Base-by-base conservation (phyloP, 2,329 filamentous ascomycete genomes). In the Claviceps cyperi region DNA sequence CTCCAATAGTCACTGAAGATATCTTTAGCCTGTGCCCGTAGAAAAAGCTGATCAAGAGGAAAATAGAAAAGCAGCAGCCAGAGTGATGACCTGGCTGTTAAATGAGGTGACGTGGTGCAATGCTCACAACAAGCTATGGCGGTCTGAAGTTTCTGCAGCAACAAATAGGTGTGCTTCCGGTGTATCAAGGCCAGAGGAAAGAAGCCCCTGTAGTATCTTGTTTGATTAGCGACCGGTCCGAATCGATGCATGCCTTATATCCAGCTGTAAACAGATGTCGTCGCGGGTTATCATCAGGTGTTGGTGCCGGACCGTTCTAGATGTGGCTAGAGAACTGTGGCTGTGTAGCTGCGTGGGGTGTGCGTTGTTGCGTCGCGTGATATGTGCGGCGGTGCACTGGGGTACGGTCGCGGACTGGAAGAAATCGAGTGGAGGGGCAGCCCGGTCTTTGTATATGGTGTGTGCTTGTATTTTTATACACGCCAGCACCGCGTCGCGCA, bases 391-490 rank as follows among this genome's bases (percentile, higher is more conserved):
- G 50, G 47, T 45, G 47, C 37, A 36, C 28, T 32, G 15, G n/a
- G 47, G 24, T 51, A 58, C 56, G 56, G 56, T 32, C 28, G 58
- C 56, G 40, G 19, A 43, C 40, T 53, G 60, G 63, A 62, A 58
- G 62, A 63, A 67, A 66, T 62, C 61, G 63, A 63, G 65, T 66
- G 67, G 67, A 68, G 66, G 66, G 67, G 66, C 67, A 63, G 66
- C 64, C 62, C 53, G 64, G 62, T 63, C 65, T 67, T 68, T 65
- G 54, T 68, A 69, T 69, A 54, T 67, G 66, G 66, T 66, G 63
- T 64, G 61, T 63, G 28, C 63, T 60, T 69, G 64, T 66, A 68
- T 66, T 69, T 69, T 69, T 69, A 69, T 69, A 69, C 66, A 68
- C 65, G 66, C 59, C 51, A 50, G 47, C 52, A 50, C 52, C 54